Base-by-base conservation (phyloP, 1,139 yeast species). In the Lodderomyces margitis region DNA sequence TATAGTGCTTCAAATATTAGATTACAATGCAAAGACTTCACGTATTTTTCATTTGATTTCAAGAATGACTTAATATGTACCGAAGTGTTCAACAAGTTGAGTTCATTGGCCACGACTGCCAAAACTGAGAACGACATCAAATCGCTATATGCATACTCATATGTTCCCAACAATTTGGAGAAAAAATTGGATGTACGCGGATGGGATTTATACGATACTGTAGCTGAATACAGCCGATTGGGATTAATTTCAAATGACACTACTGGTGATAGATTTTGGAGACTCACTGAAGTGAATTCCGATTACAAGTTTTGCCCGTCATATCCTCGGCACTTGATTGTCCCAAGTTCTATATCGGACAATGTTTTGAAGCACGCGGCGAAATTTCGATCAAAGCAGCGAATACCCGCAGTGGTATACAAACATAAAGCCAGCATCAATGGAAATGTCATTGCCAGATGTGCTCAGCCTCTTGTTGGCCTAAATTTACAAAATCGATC, bases 391-490 rank as follows among this genome's bases (percentile, higher is more conserved):
- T 88, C 97, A 1, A 91, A 91, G 58, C 80, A 78, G 45, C 69
- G 98, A 49, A 77, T 92, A 6, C 98, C 98, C 0, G 87, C 82
- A 0, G 66, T 92, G 34, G 79, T 91, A 1, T 92, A 89, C 59
- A 83, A 77, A 53, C 89, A 89, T 59, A 62, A 77, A 42, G 55
- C 54, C 4, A 61, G 63, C 16, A 66, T 73, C 38, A 87, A 87
- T 57, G 81, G 81, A 1, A 84, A 95, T 55, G 78, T 92, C 2
- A 89, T 92, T 23, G 84, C 94, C 0, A 69, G 98, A 46, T 87
- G 96, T 53, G 75, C 98, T 1, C 98, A 92, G 62, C 98, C 98
- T 0, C 66, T 92, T 54, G 94, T 91, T 1, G 98, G 98, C 0
- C 55, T 92, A 19, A 89, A 88, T 47, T 48, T 71, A 15, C 96